Conservation (phyloP, 75 land plant genomes). For the Azolla pinnata region DNA sequence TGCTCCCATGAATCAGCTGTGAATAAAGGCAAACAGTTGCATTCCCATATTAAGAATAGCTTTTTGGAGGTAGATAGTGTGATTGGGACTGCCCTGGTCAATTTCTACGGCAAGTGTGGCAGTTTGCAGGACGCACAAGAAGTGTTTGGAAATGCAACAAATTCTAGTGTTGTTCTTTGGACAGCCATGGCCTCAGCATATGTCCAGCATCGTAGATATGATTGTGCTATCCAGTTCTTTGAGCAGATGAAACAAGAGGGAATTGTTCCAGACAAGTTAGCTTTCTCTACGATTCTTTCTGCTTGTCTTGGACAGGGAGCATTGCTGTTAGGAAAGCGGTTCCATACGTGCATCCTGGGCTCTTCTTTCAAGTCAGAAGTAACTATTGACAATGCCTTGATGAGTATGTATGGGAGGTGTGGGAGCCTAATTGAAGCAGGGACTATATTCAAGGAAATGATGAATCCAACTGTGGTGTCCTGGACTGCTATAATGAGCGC, state of each 20-base stretch:
- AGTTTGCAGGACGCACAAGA: conserved; percentile 17
- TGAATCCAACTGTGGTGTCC: conserved; percentile 19
- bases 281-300: conserved; percentile 20
- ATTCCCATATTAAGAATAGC: conserved; percentile 10
- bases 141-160: conserved; percentile 14
- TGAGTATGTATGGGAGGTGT: conserved; percentile 41
- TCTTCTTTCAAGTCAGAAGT: conserved; percentile 14
- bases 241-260: conserved; percentile 16
- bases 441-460: conserved; percentile 21
- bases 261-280: conserved; percentile 18
- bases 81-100: conserved; percentile 16
- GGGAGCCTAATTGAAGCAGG: conserved; percentile 28
- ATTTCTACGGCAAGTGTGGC: conserved; percentile 32
- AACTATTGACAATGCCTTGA: conserved; percentile 27
- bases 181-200: conserved; percentile 5
- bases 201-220: conserved; percentile 4
- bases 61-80: conserved; percentile 18
- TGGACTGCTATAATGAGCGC: conserved; percentile 46
- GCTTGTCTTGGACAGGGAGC: conserved; percentile 26
- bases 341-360: conserved; percentile 27
- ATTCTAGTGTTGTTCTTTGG: conserved; percentile 2
- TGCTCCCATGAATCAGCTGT: conserved; percentile 15
- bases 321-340: conserved; percentile 27
- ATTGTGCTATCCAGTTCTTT: conserved; percentile 1
- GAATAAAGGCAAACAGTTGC: conserved; percentile 13